Evolutionary conservation across 495 filamentous ascomycete genomes (phyloP).

Genomic region (Talaromyces stipitatus): DNA sequence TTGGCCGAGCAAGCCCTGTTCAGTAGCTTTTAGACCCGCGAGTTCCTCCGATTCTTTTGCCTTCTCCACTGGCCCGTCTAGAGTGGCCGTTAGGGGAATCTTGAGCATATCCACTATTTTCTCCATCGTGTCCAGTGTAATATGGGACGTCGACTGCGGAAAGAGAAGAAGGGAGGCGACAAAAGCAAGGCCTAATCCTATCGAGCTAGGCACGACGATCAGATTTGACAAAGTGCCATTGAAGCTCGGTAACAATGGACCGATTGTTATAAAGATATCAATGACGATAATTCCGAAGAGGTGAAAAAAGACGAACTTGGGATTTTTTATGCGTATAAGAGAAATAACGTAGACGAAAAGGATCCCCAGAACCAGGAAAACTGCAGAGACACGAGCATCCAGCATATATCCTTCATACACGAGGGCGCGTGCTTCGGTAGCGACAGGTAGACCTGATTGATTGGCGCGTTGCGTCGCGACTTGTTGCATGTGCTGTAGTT

Average conservation of each 20-base stretch:
- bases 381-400: constrained; percentile 29
- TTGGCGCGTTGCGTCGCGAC: constrained; percentile 22
- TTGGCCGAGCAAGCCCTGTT: constrained; percentile 10
- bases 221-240: constrained; percentile 28
- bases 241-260: constrained; percentile 28
- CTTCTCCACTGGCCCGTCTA: constrained; percentile 10
- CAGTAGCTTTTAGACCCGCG: constrained; percentile 6
- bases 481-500: constrained; percentile 23
- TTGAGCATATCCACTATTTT: constrained; percentile 22
- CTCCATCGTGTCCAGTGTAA: constrained; percentile 27
- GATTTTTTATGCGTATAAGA: constrained; percentile 27
- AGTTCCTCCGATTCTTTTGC: constrained; percentile 10
- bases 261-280: constrained; percentile 27
- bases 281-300: constrained; percentile 33
- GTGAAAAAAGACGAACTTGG: constrained; percentile 24
- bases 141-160: constrained; percentile 30
- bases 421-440: constrained; percentile 15
- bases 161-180: constrained; percentile 32
- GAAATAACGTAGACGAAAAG: constrained; percentile 32
- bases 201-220: constrained; percentile 26
- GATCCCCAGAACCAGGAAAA: constrained; percentile 28
- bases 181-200: constrained; percentile 31
- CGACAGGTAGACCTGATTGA: constrained; percentile 19
- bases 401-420: constrained; percentile 33
- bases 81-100: constrained; percentile 19